Evolutionary conservation across 2,329 filamentous ascomycete species (phyloP).

Genomic region (Penicillium olsonii): DNA sequence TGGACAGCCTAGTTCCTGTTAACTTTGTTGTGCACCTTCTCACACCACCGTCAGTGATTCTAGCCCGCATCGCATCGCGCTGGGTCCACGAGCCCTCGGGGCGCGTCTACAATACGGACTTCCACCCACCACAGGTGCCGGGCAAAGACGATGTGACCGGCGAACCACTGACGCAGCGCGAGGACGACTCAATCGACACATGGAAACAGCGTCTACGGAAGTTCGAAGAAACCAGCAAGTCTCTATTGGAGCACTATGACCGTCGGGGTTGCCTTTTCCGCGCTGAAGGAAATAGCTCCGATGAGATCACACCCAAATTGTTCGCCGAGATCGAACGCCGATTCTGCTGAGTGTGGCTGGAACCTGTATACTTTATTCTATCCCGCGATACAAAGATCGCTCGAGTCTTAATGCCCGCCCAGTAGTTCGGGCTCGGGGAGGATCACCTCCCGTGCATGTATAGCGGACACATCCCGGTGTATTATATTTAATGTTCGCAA

Average conservation of each 20-base stretch:
- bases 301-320: constrained; percentile 93
- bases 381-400: background rate
- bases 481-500: constrained; percentile 16
- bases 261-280: constrained; percentile 81
- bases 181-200: constrained; percentile 83
- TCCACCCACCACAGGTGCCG: constrained; percentile 78
- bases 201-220: constrained; percentile 78
- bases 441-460: constrained; percentile 12
- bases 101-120: constrained; percentile 91
- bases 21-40: constrained; percentile 87
- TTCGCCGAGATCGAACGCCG: constrained; percentile 77
- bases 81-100: constrained; percentile 94
- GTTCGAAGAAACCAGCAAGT: constrained; percentile 84
- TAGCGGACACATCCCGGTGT: constrained; percentile 19
- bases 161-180: constrained; percentile 76
- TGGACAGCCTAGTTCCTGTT: constrained; percentile 85
- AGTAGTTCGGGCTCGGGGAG: constrained; percentile 6
- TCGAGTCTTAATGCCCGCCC: constrained; percentile 20
- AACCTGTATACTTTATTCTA: constrained; percentile 12
- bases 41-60: constrained; percentile 82
- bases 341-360: constrained; percentile 55
- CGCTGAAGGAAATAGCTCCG: constrained; percentile 83
- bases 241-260: constrained; percentile 86
- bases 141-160: constrained; percentile 90
- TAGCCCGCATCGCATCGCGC: constrained; percentile 84